A percentile compares a stretch with the other conserved stretches of the same genome.
Evolutionary conservation across 805 yeast genomes (phyloP).

Genomic region (Lipomyces sp.): DNA sequence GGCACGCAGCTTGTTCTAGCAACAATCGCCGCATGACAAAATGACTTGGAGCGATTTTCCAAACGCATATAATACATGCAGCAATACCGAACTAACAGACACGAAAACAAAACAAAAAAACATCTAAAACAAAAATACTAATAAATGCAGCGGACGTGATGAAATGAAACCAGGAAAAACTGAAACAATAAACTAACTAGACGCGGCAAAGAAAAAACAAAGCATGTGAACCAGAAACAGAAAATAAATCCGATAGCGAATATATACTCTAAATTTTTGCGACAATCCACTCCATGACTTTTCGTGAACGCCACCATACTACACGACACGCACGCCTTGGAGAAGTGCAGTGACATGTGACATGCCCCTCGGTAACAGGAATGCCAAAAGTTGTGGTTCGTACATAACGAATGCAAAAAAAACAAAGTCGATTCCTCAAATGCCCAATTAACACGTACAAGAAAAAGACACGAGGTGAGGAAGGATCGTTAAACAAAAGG

Average conservation of each 20-base stretch:
- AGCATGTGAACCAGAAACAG: neutral
- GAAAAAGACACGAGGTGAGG: constrained; percentile 12
- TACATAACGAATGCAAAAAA: constrained; percentile 31
- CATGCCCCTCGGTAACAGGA: too few relatives aligned
- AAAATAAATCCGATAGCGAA: neutral
- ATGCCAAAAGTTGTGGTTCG: neutral
- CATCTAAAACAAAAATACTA: neutral
- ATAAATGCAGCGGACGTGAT: neutral
- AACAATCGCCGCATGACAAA: too few relatives aligned
- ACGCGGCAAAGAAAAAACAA: too few relatives aligned
- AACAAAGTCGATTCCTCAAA: constrained; percentile 34
- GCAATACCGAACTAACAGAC: neutral
- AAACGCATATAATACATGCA: neutral
- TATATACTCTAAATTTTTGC: neutral
- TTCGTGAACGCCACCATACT: too few relatives aligned
- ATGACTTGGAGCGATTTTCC: too few relatives aligned
- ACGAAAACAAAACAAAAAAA: neutral
- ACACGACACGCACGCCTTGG: too few relatives aligned
- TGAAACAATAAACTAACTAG: too few relatives aligned
- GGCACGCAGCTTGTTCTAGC: too few relatives aligned
- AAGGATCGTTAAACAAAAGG: too few relatives aligned
- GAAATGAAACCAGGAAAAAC: neutral
- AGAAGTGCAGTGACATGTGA: too few relatives aligned
- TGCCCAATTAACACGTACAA: neutral
- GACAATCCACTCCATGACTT: too few relatives aligned